Evolutionary conservation across 345 rosid species (phyloP), one percentile per base, ranked within the genome.

Genomic region (Brassica juncea): DNA sequence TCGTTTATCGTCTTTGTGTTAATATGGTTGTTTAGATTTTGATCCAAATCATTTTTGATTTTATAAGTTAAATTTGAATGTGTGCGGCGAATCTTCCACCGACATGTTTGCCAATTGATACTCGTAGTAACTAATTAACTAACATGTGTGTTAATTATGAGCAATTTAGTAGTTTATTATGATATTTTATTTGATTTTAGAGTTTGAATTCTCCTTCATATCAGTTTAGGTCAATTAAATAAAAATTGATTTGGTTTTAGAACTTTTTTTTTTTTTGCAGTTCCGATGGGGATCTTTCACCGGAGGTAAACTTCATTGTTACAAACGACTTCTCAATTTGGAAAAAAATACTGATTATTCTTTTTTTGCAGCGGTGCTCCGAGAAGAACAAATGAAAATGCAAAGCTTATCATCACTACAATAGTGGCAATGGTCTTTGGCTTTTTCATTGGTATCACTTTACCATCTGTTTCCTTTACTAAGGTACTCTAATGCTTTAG

Each of bases 401-500:
- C 88, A 39, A 87, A 87, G 86, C 69, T 91, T 61, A 66, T 90
- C 19, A 52, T 91, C 4, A 79, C 89, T 3, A 83, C 89, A 30
- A 82, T 91, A 49, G 12, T 91, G 32, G 99, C 93, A 74, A 68
- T 88, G 77, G 81, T 87, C 16, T 85, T 91, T 83, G 97, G 99
- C 8, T 94, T 90, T 81, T 85, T 91, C 68, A 44, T 91, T 49
- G 97, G 99, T 68, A 68, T 86, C 70, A 87, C 97, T 3, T 87
- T 92, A 84, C 92, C 92, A n/a, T 75, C 87, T 0, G 78, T 80
- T 84, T 85, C 93, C 58, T 75, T 89, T 79, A 73, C 68, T 62
- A 92, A 85, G 98, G 99, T 92, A 81, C 5, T 47, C 1, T 12
- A 4, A 5, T 8, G 37, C 54, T 44, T 44, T 11, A 44, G 15